These are phyloP conservation scores for Endocalyx cinctus DNA, from an alignment of 2,329 filamentous ascomycete species.

Conservation along the genomic window DNA sequence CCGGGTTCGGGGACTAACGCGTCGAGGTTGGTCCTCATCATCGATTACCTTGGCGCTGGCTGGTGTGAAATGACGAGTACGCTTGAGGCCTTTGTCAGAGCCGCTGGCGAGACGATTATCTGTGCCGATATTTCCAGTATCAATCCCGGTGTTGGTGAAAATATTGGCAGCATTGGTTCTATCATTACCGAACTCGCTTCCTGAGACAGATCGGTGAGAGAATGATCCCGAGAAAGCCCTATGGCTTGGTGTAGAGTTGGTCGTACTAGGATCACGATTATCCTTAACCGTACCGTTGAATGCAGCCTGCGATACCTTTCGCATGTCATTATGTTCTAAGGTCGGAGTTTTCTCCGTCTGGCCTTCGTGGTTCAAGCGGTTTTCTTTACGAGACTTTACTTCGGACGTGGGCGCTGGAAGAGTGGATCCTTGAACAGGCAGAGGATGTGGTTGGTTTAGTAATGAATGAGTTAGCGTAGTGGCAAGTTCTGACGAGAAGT, in stretches of 20 bases:
- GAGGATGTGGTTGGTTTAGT: slow-evolving; percentile 41
- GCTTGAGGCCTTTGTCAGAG: slow-evolving; percentile 38
- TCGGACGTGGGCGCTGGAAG: slow-evolving; percentile 30
- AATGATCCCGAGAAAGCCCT: slow-evolving; percentile 25
- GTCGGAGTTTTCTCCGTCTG: slow-evolving; percentile 16
- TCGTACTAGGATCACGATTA: slow-evolving; percentile 16
- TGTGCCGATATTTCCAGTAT: slow-evolving; percentile 7
- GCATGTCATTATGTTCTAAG: slow-evolving; percentile 29
- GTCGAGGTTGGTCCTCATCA: slow-evolving; percentile 41
- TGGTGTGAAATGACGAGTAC: slow-evolving; percentile 42
- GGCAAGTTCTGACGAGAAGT: slow-evolving; percentile 33
- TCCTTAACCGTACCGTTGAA: slow-evolving; percentile 25
- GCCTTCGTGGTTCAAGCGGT: slow-evolving; percentile 22
- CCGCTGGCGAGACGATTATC: slow-evolving; percentile 13
- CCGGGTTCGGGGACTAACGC: slow-evolving; percentile 28
- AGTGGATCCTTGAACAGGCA: slow-evolving; percentile 28
- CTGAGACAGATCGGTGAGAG: slow-evolving; percentile 22
- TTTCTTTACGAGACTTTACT: slow-evolving; percentile 42
- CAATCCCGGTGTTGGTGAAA: slow-evolving; percentile 15
- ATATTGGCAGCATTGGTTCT: slow-evolving; percentile 21
- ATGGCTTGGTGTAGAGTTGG: slow-evolving; percentile 25
- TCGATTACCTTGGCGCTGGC: slow-evolving; percentile 41
- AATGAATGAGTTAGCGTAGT: slow-evolving; percentile 43
- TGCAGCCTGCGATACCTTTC: slow-evolving; percentile 37
- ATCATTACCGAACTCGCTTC: slow-evolving; percentile 26